Base-by-base conservation (phyloP, 2,329 filamentous ascomycete species). In the Claviceps sp. region DNA sequence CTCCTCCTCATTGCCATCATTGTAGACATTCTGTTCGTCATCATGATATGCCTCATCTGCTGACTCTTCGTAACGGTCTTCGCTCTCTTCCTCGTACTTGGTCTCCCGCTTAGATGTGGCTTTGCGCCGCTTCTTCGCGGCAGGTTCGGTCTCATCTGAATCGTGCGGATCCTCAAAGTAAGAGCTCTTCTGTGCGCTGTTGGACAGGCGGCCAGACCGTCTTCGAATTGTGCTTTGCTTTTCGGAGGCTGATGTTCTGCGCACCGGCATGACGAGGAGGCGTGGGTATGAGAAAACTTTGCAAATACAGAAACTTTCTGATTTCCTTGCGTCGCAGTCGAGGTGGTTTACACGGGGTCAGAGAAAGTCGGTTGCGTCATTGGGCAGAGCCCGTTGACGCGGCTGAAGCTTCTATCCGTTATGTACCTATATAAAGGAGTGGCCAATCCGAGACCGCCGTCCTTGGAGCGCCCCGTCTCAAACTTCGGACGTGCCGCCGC, bases 161-260 rank as follows among this genome's bases (percentile, higher is more conserved):
- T 6, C 47, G 26, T 48, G 52, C 0, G 46, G 14, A 43, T 48
- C 53, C 30, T 77, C 75, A 59, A 78, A 78, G 60, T 79, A 79
- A 18, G 63, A 65, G 64, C 75, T 79, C 65, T 70, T 78, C 56
- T 70, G 65, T 20, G 68, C 65, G 26, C 69, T 70, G 60, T 65
- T 70, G 18, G 69, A 69, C 40, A 73, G 60, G 45, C 76, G 75
- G 22, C 66, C 60, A 5, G 77, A 79, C 49, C 72, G 69, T n/a
- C 73, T 70, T 18, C 72, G 71, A 14, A 11, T 24, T 3, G 40
- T 46, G 44, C 24, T 42, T n/a, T 34, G 34, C 26, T 48, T 24
- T 22, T 48, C 40, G 30, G 51, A 24, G 9, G 22, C 36, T 5
- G 38, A 22, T 50, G 41, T 45, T 45, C 50, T 50, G 26, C 53